Evolutionary conservation across 495 filamentous ascomycete species (phyloP).

Genomic region (Penicillium malachiteum): DNA sequence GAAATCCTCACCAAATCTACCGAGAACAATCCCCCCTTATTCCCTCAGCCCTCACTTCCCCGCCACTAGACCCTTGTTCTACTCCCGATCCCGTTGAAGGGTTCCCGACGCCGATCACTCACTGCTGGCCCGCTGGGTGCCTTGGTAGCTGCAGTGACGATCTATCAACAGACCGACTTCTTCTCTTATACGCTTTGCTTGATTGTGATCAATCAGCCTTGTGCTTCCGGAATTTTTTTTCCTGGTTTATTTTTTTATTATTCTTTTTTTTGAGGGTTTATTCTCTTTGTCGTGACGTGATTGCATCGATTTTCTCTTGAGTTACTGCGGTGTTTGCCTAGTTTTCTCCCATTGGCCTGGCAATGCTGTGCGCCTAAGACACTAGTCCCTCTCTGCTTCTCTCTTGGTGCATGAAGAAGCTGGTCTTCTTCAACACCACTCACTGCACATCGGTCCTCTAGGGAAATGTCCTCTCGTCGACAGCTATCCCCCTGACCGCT

Average conservation of each 20-base stretch:
- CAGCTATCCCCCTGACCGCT: slow-evolving; percentile 11
- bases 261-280: too few species aligned
- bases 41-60: slow-evolving; percentile 16
- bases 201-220: slow-evolving; percentile 9
- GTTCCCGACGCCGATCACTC: slow-evolving; percentile 22
- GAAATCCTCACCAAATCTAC: neutral
- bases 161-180: slow-evolving; percentile 20
- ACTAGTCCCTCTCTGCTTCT: slow-evolving; percentile 8
- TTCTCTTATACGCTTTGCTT: neutral
- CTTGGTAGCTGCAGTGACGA: slow-evolving; percentile 21
- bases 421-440: slow-evolving; percentile 39
- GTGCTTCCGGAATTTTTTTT: neutral
- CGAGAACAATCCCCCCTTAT: neutral
- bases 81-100: slow-evolving; percentile 11
- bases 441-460: slow-evolving; percentile 20
- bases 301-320: neutral
- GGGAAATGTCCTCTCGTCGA: slow-evolving; percentile 33
- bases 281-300: too few species aligned
- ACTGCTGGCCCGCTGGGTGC: slow-evolving; percentile 16
- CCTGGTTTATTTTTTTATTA: neutral
- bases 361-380: slow-evolving; percentile 29
- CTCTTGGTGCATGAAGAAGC: slow-evolving; percentile 39
- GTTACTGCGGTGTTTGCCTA: slow-evolving; percentile 3
- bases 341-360: slow-evolving; percentile 8
- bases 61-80: slow-evolving; percentile 17